Evolutionary conservation across 75 land plant species (phyloP).

Genomic region (Selaginella tamariscina): DNA sequence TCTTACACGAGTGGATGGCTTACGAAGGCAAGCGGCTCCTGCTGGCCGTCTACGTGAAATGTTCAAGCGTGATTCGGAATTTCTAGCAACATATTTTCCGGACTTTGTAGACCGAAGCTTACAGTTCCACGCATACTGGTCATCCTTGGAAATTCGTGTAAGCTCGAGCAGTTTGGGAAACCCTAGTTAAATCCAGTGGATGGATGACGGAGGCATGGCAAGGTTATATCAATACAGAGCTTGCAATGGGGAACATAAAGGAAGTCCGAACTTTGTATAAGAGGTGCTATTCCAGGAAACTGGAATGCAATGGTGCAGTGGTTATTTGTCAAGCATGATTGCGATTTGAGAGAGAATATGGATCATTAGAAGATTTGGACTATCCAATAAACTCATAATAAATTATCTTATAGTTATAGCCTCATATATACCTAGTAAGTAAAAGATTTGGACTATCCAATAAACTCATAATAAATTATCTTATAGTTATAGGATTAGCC

Average conservation of each 20-base stretch:
- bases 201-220: constrained; percentile 69
- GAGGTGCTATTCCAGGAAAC: constrained; percentile 82
- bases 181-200: constrained; percentile 70
- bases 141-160: constrained; percentile 50
- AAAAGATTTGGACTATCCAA: no score
- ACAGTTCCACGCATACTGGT: constrained; percentile 74
- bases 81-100: constrained; percentile 44
- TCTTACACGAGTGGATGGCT: constrained; percentile 72
- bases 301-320: constrained; percentile 81
- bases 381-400: no score
- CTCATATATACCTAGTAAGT: no score
- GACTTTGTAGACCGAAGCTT: constrained; percentile 40
- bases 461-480: no score
- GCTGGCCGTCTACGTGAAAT: constrained; percentile 36
- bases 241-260: constrained; percentile 43
- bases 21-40: constrained; percentile 47
- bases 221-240: constrained; percentile 75
- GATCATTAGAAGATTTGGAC: constrained; percentile 79
- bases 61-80: constrained; percentile 77
- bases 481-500: no score
- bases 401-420: no score
- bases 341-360: constrained; percentile 81
- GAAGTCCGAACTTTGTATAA: constrained; percentile 83
- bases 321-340: constrained; percentile 73
- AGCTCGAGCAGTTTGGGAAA: constrained; percentile 94